Base-by-base conservation (phyloP, 208 protist species). In the Lotmaria passim region DNA sequence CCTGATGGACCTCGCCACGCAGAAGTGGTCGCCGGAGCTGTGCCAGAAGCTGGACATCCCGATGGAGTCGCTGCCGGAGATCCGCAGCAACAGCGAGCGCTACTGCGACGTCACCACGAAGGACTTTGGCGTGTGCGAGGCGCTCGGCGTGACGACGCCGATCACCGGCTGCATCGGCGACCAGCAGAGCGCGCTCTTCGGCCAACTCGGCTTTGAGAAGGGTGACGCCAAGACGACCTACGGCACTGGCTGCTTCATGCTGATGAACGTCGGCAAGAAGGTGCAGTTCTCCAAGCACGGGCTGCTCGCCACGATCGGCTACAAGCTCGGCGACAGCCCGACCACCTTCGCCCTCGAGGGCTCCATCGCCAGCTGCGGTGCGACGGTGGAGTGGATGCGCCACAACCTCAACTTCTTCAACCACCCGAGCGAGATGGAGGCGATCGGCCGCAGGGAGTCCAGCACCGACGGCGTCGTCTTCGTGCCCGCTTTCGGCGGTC, bases 231-330 rank as follows among this genome's bases (percentile, higher is more conserved):
- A 99, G 74, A 98, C 89, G 65, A 99, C 98, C 3, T 99, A 98
- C 80, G 99, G 99, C 15, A 99, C 99, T 1, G 99, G 99, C 12
- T 98, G 97, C 75, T 99, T 99, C 81, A 69, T 99, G 26, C 83
- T 99, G 17, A 89, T 96, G 75, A 99, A 99, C 71, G 98, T 95
- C 10, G 98, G 98, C n/a, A 71, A 75, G n/a, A 66, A 75, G 24
- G 68, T 74, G 23, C 73, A 95, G 26, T 82, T 88, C 38, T 98
- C 94, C 0, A 82, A 81, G 26, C 75, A 98, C 75, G 98, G 98
- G 14, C 82, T 99, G 21, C 78, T 99, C 2, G 93, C 97, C 23
- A 99, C 98, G 7, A 91, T 98, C 24, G 91, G 64, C 19, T 99
- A 97, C 75, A 78, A 99, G 77, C 53, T 99, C 17, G 97, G 79